Base-by-base conservation (phyloP, 768 basidiomycete genomes). In the Lactarius akahatsu region DNA sequence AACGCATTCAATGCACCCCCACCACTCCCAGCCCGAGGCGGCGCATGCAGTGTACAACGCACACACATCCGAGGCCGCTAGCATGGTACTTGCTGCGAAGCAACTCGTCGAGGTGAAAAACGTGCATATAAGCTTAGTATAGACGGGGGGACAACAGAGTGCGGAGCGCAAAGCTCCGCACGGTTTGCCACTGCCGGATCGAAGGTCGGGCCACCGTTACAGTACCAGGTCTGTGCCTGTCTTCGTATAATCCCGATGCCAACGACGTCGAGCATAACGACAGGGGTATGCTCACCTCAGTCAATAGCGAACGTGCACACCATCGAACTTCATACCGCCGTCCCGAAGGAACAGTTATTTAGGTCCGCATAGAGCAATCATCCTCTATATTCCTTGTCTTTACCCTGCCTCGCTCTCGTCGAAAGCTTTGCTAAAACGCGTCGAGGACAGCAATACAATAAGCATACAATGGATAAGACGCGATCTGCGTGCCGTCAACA, bases 101-200 rank as follows among this genome's bases (percentile, higher is more conserved):
- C 95, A 98, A 78, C 79, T 96, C 54, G 85, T 98, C 11, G 83
- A 90, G 73, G 94, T 98, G 54, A 83, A 87, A 75, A 96, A 95
- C 73, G 94, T 96, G 16, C 84, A 88, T 0, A 78, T 79, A 32
- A 80, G 82, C 38, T 78, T 82, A 64, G 91, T 93, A 23, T 81
- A 82, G 77, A 88, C 86, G 18, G 86, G 86, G 73, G 78, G 83
- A 67, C 82, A 91, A 77, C 87, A 88, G 79, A 81, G 85, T 70
- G 75, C 76, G 71, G 88, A 89, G 68, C 80, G 91, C 73, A 86
- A 81, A 74, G 84, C 90, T 13, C 76, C 81, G 13, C 79, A 87
- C 55, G 91, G 18, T 94, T 90, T 66, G 80, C 80, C 59, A 84
- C 92, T 23, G 74, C 76, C 26, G 73, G 75, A 9, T 76, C 79